Base-by-base conservation (phyloP, 768 basidiomycete genomes). In the Lenzites betulinus region DNA sequence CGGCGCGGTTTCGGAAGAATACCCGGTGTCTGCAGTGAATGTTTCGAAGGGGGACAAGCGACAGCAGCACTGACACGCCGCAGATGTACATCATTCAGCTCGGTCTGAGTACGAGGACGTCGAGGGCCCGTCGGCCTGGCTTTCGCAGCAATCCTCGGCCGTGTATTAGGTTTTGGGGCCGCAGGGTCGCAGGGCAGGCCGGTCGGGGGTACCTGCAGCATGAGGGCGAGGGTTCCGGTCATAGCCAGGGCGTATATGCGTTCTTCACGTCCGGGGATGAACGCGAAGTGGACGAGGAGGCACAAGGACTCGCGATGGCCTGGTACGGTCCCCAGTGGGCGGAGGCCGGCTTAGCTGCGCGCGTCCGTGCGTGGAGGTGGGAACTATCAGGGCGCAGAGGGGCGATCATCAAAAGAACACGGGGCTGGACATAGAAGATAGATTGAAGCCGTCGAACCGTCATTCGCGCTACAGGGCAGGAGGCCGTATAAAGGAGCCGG, bases 51-150 rank as follows among this genome's bases (percentile, higher is more conserved):
- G 53, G 33, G n/a, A 33, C 55, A 26, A 9, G 55, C 39, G 55
- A 58, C 55, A 58, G 61, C 38, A 35, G 53, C 38, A 62, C 55
- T 60, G 59, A 53, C 60, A 49, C 51, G 44, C 54, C 59, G 51
- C 52, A 55, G 47, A 60, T 44, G 51, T 53, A 33, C 38, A 53
- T 58, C 56, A 58, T 58, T 58, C 56, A 58, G 25, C 48, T 58
- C 56, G 36, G 20, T 47, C 41, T 58, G 56, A 36, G 48, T 58
- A 38, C 56, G 56, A 58, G 47, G 56, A n/a, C 33, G 56, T 20
- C 56, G 56, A 15, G 56, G 56, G 20, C 56, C 56, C n/a, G 39
- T 25, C 3, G 56, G 56, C 22, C 28, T 50, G 39, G 49, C 39
- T 30, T 33, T 50, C 26, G 41, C 39, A 50, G 50, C 38, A 58